Evolutionary conservation across 108 stramenopile genomes (phyloP).

Genomic region (Skeletonema costatum): DNA sequence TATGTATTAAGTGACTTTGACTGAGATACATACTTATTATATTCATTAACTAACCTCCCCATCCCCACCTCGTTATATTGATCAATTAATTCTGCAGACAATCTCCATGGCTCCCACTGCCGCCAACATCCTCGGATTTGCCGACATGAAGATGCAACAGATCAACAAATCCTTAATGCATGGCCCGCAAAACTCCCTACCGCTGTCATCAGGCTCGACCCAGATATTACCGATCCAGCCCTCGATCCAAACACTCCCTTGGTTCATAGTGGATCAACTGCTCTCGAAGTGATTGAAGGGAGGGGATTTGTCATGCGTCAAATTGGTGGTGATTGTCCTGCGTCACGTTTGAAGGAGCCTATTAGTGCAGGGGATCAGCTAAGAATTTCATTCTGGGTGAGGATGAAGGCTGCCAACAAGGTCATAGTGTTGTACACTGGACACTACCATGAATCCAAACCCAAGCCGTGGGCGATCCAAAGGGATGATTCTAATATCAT

Average conservation of each 20-base stretch:
- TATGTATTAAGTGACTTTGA: neutral
- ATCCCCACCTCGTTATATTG: neutral
- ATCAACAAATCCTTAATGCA: neutral
- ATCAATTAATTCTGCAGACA: neutral
- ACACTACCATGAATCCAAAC: constrained; percentile 27
- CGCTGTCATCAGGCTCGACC: neutral
- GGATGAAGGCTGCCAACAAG: constrained; percentile 6
- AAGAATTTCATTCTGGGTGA: constrained; percentile 25
- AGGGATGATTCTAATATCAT: constrained; percentile 36
- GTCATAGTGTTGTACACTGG: constrained; percentile 34
- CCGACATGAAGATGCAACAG: constrained; percentile 18
- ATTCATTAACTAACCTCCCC: neutral
- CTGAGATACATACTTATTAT: neutral
- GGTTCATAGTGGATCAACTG: constrained; percentile 13
- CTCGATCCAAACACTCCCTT: neutral
- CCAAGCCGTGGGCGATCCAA: constrained; percentile 15
- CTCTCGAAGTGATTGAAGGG: constrained; percentile 16
- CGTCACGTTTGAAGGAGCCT: neutral
- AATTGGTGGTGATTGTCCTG: constrained; percentile 12
- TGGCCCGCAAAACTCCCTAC: neutral
- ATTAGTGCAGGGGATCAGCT: constrained; percentile 25
- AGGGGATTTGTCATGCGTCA: constrained; percentile 26
- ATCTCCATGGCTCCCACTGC: neutral
- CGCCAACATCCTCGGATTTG: constrained; percentile 5
- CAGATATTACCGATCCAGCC: neutral